Conservation (phyloP, 208 protist genomes). For the Tritrichomonas musculus region DNA sequence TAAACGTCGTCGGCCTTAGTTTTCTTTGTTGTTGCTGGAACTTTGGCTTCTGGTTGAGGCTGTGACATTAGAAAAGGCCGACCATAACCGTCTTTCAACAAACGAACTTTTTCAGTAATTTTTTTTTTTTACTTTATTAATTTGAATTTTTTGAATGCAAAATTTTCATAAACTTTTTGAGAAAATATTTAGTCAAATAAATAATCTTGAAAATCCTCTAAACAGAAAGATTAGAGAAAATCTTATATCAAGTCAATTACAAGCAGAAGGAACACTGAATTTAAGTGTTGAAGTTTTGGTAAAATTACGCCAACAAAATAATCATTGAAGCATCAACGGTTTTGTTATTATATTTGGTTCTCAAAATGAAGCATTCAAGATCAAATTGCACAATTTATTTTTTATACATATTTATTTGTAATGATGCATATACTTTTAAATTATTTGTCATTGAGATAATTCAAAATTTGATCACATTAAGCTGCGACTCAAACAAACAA, state of each 20-base stretch:
- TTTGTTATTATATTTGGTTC: background rate
- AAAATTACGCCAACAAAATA: background rate
- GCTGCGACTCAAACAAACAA: too few species aligned
- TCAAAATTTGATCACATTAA: too few species aligned
- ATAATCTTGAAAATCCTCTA: background rate
- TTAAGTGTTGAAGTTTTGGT: background rate
- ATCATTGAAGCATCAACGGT: background rate
- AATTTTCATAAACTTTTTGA: too few species aligned
- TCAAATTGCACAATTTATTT: too few species aligned
- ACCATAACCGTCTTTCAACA: slow-evolving; percentile 23
- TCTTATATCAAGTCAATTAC: background rate
- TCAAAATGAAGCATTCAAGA: background rate
- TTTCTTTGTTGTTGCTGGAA: background rate
- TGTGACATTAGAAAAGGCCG: background rate
- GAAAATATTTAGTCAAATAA: too few species aligned
- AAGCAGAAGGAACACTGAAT: background rate
- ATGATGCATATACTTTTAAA: too few species aligned
- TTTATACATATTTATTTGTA: too few species aligned
- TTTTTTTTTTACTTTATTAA: too few species aligned
- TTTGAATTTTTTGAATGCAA: too few species aligned
- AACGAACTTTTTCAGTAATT: too few species aligned
- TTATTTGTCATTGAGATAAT: too few species aligned
- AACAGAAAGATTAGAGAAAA: background rate
- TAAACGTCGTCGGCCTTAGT: background rate
- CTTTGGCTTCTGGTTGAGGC: background rate